These are phyloP conservation scores for Didymella pomorum DNA, from an alignment of 2,329 filamentous ascomycete genomes.

Conservation along the genomic window DNA sequence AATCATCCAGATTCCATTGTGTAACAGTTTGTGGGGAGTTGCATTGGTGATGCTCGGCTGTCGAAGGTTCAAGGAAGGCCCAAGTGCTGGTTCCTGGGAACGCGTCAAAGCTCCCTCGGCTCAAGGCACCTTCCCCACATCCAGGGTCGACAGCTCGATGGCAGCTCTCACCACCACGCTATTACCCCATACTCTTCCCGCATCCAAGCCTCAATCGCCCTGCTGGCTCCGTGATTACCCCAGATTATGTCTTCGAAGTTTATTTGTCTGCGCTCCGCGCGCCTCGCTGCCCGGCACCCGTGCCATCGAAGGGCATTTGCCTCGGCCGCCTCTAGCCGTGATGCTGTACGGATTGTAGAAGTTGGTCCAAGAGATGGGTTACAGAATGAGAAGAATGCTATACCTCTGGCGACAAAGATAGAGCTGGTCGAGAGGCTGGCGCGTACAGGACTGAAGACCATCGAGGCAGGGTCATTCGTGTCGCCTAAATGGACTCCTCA, in stretches of 20 bases:
- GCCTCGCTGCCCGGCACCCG: slow-evolving; percentile 48
- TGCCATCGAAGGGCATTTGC: slow-evolving; percentile 41
- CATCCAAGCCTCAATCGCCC: slow-evolving; percentile 13
- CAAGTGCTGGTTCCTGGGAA: not conserved
- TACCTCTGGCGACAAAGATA: slow-evolving; percentile 77
- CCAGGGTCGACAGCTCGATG: slow-evolving; percentile 4
- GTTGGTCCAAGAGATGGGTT: slow-evolving; percentile 87
- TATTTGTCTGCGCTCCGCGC: slow-evolving; percentile 41
- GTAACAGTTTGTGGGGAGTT: slow-evolving; percentile 18
- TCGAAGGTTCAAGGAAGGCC: slow-evolving; percentile 15
- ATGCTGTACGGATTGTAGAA: slow-evolving; percentile 72
- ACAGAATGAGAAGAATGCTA: slow-evolving; percentile 79
- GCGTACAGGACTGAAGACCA: slow-evolving; percentile 72
- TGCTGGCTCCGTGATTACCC: slow-evolving; percentile 10
- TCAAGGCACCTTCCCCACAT: slow-evolving; percentile 20
- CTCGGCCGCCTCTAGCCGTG: slow-evolving; percentile 46
- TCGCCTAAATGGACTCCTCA: slow-evolving; percentile 86
- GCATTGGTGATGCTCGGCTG: slow-evolving; percentile 17
- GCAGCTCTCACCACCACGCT: slow-evolving; percentile 18
- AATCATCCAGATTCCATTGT: slow-evolving; percentile 23
- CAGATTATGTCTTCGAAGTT: slow-evolving; percentile 44
- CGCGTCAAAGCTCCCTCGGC: slow-evolving; percentile 22
- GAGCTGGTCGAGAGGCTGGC: slow-evolving; percentile 76
- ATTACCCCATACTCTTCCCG: slow-evolving; percentile 17
- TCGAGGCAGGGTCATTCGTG: slow-evolving; percentile 85